These are phyloP conservation scores for Ceratobasidium sp. DNA, from an alignment of 1,284 basidiomycete genomes.

Conservation along the genomic window DNA sequence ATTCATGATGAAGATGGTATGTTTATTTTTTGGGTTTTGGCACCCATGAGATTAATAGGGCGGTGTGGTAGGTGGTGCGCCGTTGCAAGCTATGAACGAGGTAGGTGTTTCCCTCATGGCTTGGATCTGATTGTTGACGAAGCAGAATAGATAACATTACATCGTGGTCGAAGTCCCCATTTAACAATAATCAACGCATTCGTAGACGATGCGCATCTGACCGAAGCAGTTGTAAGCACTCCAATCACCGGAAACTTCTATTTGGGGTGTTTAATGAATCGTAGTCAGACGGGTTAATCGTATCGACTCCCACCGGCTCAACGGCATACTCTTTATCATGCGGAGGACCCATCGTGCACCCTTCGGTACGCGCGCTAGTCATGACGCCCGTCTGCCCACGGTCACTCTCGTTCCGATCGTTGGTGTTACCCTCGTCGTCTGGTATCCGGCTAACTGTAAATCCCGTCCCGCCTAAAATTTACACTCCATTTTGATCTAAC, in stretches of 20 bases:
- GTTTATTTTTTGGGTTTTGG: too few species aligned
- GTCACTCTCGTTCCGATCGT: constrained; percentile 90
- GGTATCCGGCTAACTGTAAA: constrained; percentile 84
- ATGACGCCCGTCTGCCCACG: constrained; percentile 96
- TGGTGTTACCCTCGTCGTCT: constrained; percentile 88
- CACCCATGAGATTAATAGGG: neutral
- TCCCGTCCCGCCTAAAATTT: neutral
- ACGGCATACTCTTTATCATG: constrained; percentile 97
- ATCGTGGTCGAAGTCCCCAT: constrained; percentile 91
- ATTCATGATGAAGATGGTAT: neutral
- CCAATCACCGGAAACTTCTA: neutral
- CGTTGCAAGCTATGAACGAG: constrained; percentile 97
- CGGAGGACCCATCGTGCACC: constrained; percentile 96
- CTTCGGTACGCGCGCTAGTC: constrained; percentile 88
- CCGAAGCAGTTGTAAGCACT: constrained; percentile 88
- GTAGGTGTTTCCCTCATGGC: constrained; percentile 59
- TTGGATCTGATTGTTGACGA: neutral
- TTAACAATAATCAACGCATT: constrained; percentile 94
- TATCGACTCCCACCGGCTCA: constrained; percentile 96
- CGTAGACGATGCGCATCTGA: constrained; percentile 95
- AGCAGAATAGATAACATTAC: constrained; percentile 68
- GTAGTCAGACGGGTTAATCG: constrained; percentile 93
- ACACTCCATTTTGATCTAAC: too few species aligned
- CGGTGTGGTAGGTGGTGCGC: constrained; percentile 63
- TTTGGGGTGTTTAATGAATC: neutral